Evolutionary conservation across 208 protist genomes (phyloP).

Genomic region (Trypanosoma conorhini): DNA sequence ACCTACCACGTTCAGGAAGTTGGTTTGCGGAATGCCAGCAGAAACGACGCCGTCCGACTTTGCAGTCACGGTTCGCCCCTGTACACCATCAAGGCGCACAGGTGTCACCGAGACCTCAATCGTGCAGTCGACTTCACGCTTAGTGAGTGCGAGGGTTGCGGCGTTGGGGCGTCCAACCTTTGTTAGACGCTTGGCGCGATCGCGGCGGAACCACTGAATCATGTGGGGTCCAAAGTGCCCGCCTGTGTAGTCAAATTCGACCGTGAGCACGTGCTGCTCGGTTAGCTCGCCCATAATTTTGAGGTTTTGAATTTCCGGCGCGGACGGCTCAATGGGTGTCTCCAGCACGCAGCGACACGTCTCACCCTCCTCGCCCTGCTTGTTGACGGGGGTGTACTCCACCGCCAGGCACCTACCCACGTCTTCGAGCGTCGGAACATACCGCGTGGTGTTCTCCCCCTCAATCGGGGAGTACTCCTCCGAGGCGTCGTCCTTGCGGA

Average conservation of each 20-base stretch:
- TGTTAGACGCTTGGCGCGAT: slow-evolving; percentile 39
- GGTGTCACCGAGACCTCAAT: slow-evolving; percentile 89
- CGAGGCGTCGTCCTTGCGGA: slow-evolving; percentile 66
- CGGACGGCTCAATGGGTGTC: slow-evolving; percentile 75
- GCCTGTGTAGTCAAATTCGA: slow-evolving; percentile 85
- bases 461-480: slow-evolving; percentile 83
- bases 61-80: slow-evolving; percentile 59
- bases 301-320: slow-evolving; percentile 59
- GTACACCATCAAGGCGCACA: slow-evolving; percentile 78
- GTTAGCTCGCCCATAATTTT: slow-evolving; percentile 68
- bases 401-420: slow-evolving; percentile 89
- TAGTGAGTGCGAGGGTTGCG: slow-evolving; percentile 57
- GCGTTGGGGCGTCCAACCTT: slow-evolving; percentile 77
- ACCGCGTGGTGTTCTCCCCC: slow-evolving; percentile 75
- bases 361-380: slow-evolving; percentile 81
- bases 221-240: slow-evolving; percentile 78
- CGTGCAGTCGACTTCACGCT: slow-evolving; percentile 79
- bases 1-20: slow-evolving; percentile 67
- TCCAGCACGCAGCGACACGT: slow-evolving; percentile 90
- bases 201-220: slow-evolving; percentile 88
- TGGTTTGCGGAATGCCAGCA: slow-evolving; percentile 58
- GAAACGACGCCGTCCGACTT: slow-evolving; percentile 45
- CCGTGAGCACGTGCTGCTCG: slow-evolving; percentile 71
- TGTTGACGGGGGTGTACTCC: slow-evolving; percentile 91
- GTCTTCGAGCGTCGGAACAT: slow-evolving; percentile 78